A percentile compares a stretch with the other conserved stretches of the same genome.
Conservation (phyloP, 1,284 basidiomycete genomes). For the Rhodotorula mucilaginosa region DNA sequence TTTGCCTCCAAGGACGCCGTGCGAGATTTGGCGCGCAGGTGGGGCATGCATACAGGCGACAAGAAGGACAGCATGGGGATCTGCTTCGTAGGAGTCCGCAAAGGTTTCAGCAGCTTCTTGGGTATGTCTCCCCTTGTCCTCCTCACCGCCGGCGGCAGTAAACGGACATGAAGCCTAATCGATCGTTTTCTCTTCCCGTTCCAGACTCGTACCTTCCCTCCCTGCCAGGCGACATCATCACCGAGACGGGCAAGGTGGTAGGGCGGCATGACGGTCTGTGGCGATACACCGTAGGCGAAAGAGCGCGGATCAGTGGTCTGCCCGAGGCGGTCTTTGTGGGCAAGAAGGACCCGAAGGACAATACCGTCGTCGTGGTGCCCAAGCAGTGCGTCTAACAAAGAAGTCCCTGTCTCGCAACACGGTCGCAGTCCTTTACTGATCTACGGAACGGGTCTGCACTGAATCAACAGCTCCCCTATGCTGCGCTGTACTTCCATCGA, state of each 20-base stretch:
- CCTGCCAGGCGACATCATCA: constrained; percentile 66
- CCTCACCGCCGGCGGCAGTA: neutral
- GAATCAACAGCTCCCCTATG: constrained; percentile 52
- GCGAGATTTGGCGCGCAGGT: constrained; percentile 68
- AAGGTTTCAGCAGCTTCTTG: constrained; percentile 70
- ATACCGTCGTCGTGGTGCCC: constrained; percentile 71
- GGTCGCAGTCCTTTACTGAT: neutral
- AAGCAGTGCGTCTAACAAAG: constrained; percentile 58
- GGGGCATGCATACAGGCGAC: constrained; percentile 70
- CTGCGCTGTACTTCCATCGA: constrained; percentile 58
- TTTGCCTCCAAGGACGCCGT: constrained; percentile 67
- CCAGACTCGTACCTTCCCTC: constrained; percentile 74
- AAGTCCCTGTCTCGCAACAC: neutral
- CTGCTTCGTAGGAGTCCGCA: constrained; percentile 88
- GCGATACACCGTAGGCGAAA: constrained; percentile 84
- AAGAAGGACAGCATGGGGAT: constrained; percentile 90
- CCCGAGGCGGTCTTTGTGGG: constrained; percentile 69
- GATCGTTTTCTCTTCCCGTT: neutral
- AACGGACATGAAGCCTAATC: neutral
- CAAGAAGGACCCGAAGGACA: constrained; percentile 62
- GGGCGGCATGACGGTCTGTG: constrained; percentile 75
- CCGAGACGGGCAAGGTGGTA: constrained; percentile 59
- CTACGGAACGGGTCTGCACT: neutral
- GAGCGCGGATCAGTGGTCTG: constrained; percentile 66
- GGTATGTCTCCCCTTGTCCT: constrained; percentile 54